Evolutionary conservation across 768 basidiomycete genomes (phyloP), one percentile per base, ranked within the genome.

Genomic region (Russula dissimulans): DNA sequence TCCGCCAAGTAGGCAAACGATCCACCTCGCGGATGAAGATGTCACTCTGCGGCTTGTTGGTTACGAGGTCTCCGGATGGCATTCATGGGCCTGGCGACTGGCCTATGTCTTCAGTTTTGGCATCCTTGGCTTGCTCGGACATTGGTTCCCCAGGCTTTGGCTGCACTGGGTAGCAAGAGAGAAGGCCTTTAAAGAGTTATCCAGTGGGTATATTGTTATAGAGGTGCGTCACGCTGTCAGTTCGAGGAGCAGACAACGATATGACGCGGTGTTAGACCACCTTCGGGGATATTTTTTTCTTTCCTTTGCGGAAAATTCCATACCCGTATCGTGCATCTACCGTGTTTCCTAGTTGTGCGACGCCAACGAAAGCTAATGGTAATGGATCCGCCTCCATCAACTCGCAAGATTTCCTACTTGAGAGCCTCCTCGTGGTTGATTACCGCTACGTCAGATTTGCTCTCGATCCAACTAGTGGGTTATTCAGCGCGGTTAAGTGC

Each of bases 61-160:
- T 7, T 93, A 91, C 65, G 85, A 91, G 66, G 78, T 82, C 2
- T 75, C 86, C 32, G 68, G 66, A 5, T 83, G 82, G 80, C 81
- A 84, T 56, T 75, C 78, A 44, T 76, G 77, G 72, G 63, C 85
- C 3, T 99, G 97, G 95, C 78, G 81, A 63, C 36, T 77, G 11
- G 80, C 81, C 5, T 91, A 89, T 67, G 63, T 89, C 6, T 52
- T 87, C 8, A 82, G 84, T 2, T 73, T 86, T 11, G 95, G 97
- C 5, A 71, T 82, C 5, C 75, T 97, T 22, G 86, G 80, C 11
- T 78, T 99, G 17, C 72, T 95, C 9, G 95, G 94, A 4, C 85
- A 93, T 67, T 99, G 97, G 97, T 85, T 97, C 65, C 97, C 97
- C 57, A 81, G 79, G 5, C 65, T 94, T 31, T 97, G 97, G 97